Evolutionary conservation across 164 flowering plant species (phyloP), one percentile per base, ranked within the genome.

Genomic region (Annona squamosa): DNA sequence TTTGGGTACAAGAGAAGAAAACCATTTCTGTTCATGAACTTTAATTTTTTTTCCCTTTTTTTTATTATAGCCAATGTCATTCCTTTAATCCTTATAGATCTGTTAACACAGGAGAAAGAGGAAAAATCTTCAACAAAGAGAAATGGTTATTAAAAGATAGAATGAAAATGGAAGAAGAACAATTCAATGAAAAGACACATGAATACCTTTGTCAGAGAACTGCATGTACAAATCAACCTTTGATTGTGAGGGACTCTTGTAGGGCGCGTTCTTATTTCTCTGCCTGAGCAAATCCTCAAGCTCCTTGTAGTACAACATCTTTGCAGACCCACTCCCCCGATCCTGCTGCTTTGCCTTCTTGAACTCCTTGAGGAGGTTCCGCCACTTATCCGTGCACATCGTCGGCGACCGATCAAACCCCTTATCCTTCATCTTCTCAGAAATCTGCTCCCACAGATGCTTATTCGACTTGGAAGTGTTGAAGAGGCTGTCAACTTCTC

Each of bases 321-420:
- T 93, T 2, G 86, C 90, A 1, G 90, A 85, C 18, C 82, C 88
- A 72, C 81, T 69, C 3, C 85, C 88, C 48, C 85, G 78, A 3
- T 87, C 88, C 16, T 85, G 87, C 42, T 87, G 91, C 83, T 84
- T 89, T 2, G 88, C 89, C 78, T 91, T 93, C 85, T 93, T 93
- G 76, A 82, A 89, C 81, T 93, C 98, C 83, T 93, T 93, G 75
- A 93, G 71, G 69, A 93, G 76, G 73, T 93, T 93, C 86, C 98
- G 86, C 98, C 98, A 93, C 84, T 93, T 93, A 78, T 93, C 98
- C 19, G 98, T 93, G 61, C 97, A 92, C 97, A 92, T 92, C 3
- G 92, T 90, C 0, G 97, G 91, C 0, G 93, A 87, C 9, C 98
- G 78, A 75, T 93, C 98, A 46, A 91, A 93, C 17, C 98, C 94